A percentile compares a stretch with the other conserved stretches of the same genome.
phyloP scores from a whole-genome alignment of 1,284 basidiomycete species.

The Tylopilus sp. region DNA sequence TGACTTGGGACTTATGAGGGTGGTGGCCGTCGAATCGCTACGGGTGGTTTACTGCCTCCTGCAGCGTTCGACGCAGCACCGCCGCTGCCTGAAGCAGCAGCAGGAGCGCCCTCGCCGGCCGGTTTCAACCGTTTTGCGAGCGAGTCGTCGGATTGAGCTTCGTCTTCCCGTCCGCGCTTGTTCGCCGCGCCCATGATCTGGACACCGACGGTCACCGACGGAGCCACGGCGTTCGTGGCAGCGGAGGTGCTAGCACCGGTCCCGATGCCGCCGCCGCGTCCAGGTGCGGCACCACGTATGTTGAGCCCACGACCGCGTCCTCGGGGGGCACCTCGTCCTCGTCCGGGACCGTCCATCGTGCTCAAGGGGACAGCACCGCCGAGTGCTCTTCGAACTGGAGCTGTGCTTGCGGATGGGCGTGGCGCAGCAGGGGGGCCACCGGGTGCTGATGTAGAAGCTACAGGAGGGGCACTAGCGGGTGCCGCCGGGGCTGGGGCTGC shows the following conservation, averaged over 20 bases:
- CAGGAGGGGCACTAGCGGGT: conserved; percentile 20
- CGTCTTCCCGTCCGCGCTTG: conserved; percentile 66
- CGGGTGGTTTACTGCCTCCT: conserved; percentile 30
- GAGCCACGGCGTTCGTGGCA: conserved; percentile 13
- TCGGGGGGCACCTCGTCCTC: conserved; percentile 37
- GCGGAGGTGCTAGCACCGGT: conserved; percentile 29
- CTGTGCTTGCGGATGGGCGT: conserved; percentile 9
- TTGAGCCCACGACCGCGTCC: conserved; percentile 30
- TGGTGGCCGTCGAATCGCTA: conserved; percentile 34
- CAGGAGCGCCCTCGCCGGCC: conserved; percentile 26
- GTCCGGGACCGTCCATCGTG: conserved; percentile 13
- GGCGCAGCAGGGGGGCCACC: conserved; percentile 1
- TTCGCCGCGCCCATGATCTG: conserved; percentile 64
- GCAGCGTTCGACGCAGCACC: not conserved
- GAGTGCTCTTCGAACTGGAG: conserved; percentile 20
- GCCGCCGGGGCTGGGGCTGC: conserved; percentile 14
- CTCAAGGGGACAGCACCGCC: conserved; percentile 30
- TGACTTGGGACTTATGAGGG: conserved; percentile 11
- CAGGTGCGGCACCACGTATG: conserved; percentile 42
- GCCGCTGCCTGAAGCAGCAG: not conserved
- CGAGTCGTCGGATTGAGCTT: conserved; percentile 48
- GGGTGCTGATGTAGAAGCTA: conserved; percentile 16
- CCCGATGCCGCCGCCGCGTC: conserved; percentile 33
- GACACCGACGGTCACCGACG: conserved; percentile 36
- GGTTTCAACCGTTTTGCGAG: conserved; percentile 71